phyloP scores from a whole-genome alignment of 148 eudicot genomes.

The Chenopodium formosanum region DNA sequence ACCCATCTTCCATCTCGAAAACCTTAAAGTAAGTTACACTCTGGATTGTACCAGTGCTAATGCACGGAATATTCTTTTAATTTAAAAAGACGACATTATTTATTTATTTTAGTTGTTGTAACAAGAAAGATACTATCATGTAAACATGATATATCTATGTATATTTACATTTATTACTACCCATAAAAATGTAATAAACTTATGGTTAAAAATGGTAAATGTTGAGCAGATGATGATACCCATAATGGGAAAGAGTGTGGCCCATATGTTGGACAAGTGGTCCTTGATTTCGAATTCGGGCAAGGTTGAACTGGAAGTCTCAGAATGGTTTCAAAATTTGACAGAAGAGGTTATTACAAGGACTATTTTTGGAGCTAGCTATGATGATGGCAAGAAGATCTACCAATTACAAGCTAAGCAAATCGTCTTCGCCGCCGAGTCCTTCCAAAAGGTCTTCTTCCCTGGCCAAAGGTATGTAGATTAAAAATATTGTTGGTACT shows the following conservation, averaged over 20 bases:
- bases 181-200: background rate
- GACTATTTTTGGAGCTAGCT: constrained; percentile 56
- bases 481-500: background rate
- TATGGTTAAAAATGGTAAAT: background rate
- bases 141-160: too few species aligned
- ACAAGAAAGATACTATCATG: background rate
- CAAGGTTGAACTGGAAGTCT: constrained; percentile 56
- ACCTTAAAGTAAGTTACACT: constrained; percentile 57
- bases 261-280: constrained; percentile 63
- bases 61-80: too few species aligned
- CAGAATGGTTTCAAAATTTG: constrained; percentile 54
- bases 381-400: constrained; percentile 54
- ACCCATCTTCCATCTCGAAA: constrained; percentile 66
- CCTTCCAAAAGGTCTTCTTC: constrained; percentile 52
- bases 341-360: constrained; percentile 54
- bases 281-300: constrained; percentile 39
- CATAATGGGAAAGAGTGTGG: constrained; percentile 50
- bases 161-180: constrained; percentile 7
- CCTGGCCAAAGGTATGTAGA: constrained; percentile 51
- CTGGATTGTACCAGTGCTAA: too few species aligned
- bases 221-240: constrained; percentile 61
- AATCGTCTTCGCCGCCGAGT: constrained; percentile 43
- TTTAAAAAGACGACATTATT: too few species aligned
- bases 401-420: constrained; percentile 60
- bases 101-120: background rate